Conservation (phyloP, 2,329 filamentous ascomycete genomes). For the Fusarium metavorans region DNA sequence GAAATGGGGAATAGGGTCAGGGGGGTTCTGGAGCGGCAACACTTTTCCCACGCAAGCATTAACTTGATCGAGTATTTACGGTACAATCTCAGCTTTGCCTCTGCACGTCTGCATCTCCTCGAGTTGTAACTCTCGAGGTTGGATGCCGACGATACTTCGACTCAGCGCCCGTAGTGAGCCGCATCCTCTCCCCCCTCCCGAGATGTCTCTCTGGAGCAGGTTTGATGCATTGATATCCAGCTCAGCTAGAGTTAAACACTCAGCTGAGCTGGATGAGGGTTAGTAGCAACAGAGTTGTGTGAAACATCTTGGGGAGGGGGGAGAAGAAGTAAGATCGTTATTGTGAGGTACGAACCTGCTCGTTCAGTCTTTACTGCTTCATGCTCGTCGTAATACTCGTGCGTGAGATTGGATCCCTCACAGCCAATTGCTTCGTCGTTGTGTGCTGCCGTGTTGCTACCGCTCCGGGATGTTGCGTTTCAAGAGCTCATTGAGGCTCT, state of each 20-base stretch:
- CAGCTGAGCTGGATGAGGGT: constrained; percentile 24
- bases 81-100: constrained; percentile 92
- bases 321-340: constrained; percentile 53
- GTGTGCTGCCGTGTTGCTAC: constrained; percentile 63
- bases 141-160: constrained; percentile 64
- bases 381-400: constrained; percentile 30
- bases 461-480: constrained; percentile 63
- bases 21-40: constrained; percentile 79
- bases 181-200: constrained; percentile 57
- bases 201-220: constrained; percentile 45
- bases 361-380: constrained; percentile 36
- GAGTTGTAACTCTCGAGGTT: constrained; percentile 54
- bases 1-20: constrained; percentile 30
- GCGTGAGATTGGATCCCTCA: constrained; percentile 6
- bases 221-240: constrained; percentile 10
- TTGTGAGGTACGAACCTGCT: constrained; percentile 58
- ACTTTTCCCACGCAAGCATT: constrained; percentile 99
- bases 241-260: not conserved
- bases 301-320: constrained; percentile 43
- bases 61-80: constrained; percentile 97
- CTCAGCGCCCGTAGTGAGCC: constrained; percentile 90
- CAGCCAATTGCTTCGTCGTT: constrained; percentile 19
- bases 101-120: constrained; percentile 57
- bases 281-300: constrained; percentile 43
- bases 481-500: constrained; percentile 48